Conservation (phyloP, 192 early-diverging fungal species). For the Backusella luteola region DNA sequence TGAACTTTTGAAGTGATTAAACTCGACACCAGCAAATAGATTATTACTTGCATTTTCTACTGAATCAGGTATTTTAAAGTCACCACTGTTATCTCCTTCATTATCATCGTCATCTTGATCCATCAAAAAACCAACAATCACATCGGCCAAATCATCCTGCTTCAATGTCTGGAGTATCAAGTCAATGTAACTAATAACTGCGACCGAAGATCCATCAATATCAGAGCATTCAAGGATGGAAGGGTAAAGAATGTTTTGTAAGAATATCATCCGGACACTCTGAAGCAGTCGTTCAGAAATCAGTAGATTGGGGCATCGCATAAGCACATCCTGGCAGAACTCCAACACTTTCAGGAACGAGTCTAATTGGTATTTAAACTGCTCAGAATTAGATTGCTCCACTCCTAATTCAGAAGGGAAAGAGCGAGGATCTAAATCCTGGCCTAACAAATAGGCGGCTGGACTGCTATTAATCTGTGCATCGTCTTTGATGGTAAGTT, state of each 20-base stretch:
- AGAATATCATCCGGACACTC: constrained; percentile 73
- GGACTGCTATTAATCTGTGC: constrained; percentile 25
- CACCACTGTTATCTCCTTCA: neutral
- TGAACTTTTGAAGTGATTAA: constrained; percentile 1
- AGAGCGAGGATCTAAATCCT: constrained; percentile 23
- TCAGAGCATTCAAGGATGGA: constrained; percentile 86
- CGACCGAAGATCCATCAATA: constrained; percentile 86
- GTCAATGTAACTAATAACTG: constrained; percentile 87
- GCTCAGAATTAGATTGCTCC: constrained; percentile 47
- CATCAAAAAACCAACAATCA: constrained; percentile 79
- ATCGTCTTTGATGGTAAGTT: constrained; percentile 58
- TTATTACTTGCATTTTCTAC: neutral
- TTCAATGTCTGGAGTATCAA: constrained; percentile 75
- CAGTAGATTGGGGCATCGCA: constrained; percentile 64
- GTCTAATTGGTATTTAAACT: constrained; percentile 69
- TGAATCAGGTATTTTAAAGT: neutral
- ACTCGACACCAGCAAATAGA: constrained; percentile 1
- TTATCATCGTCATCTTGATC: constrained; percentile 50
- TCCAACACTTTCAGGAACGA: constrained; percentile 65
- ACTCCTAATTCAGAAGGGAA: constrained; percentile 17
- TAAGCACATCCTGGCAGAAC: constrained; percentile 74
- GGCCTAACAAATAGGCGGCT: constrained; percentile 34
- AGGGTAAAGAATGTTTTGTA: constrained; percentile 86
- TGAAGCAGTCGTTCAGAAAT: constrained; percentile 59
- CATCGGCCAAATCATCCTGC: constrained; percentile 68